phyloP scores from a whole-genome alignment of 495 filamentous ascomycete species.

The Sordaria brevicollis region DNA sequence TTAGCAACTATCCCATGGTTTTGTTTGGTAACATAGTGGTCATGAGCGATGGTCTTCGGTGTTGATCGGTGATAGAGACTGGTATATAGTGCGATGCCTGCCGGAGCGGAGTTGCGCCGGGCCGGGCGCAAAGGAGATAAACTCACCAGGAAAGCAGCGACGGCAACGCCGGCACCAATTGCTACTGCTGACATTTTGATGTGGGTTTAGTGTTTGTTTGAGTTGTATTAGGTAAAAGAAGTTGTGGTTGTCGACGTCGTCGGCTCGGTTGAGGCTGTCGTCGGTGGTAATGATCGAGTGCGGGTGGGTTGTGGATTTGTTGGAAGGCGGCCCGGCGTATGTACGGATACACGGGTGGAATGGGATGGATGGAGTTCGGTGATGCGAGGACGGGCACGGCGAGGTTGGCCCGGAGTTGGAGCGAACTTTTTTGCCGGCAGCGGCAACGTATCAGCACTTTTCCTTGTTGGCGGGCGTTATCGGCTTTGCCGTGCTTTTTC shows the following conservation, averaged over 20 bases:
- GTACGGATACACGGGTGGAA: background rate
- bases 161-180: conserved; percentile 67
- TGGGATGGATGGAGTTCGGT: background rate
- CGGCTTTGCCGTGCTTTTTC: background rate
- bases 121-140: background rate
- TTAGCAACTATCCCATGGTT: background rate
- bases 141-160: conserved; percentile 67
- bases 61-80: background rate
- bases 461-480: background rate
- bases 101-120: background rate
- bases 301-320: background rate
- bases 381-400: background rate
- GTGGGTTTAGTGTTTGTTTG: background rate
- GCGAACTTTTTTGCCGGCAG: background rate
- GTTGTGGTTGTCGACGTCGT: background rate
- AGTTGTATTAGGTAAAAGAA: conserved; percentile 1
- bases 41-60: background rate
- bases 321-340: background rate
- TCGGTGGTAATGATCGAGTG: background rate
- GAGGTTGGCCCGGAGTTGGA: background rate
- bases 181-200: conserved; percentile 66
- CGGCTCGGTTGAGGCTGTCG: background rate
- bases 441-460: background rate
- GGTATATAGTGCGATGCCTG: background rate
- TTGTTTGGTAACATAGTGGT: no score